Evolutionary conservation across 2,329 filamentous ascomycete species (phyloP).

Genomic region (Pseudocercospora ulei): DNA sequence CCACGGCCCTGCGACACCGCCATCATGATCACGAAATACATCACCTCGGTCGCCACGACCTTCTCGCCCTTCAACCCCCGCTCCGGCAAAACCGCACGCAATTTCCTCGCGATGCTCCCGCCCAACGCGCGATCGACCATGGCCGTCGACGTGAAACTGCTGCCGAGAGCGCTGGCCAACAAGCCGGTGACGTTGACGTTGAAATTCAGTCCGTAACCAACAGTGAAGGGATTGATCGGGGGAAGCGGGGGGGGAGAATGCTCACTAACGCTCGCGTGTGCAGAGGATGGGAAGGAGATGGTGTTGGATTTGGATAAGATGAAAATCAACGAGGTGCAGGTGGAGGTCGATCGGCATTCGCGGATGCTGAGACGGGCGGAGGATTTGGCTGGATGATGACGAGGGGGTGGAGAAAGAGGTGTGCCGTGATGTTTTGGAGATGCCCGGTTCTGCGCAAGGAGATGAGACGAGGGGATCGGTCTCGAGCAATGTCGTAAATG

Average conservation of each 20-base stretch:
- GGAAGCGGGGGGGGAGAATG: too few species aligned
- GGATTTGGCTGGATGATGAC: slow-evolving; percentile 50
- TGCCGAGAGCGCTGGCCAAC: slow-evolving; percentile 56
- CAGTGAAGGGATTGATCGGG: too few species aligned
- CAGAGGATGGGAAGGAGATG: slow-evolving; percentile 90
- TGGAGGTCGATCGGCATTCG: slow-evolving; percentile 85
- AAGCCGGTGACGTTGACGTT: slow-evolving; percentile 61
- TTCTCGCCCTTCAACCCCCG: slow-evolving; percentile 85
- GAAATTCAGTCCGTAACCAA: slow-evolving; percentile 64
- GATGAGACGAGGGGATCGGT: background rate
- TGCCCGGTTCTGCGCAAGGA: background rate
- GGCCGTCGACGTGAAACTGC: slow-evolving; percentile 65
- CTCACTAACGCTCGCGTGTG: background rate
- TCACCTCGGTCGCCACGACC: slow-evolving; percentile 71
- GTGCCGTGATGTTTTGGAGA: background rate
- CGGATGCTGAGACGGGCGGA: slow-evolving; percentile 70
- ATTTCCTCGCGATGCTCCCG: slow-evolving; percentile 79
- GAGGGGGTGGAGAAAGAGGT: slow-evolving; percentile 1
- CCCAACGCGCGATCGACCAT: slow-evolving; percentile 65
- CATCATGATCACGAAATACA: slow-evolving; percentile 71
- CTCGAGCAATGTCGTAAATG: background rate
- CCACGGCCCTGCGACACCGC: background rate
- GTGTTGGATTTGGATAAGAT: slow-evolving; percentile 69
- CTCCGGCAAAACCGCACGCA: slow-evolving; percentile 65
- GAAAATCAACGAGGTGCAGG: slow-evolving; percentile 74